Conservation (phyloP, 352 stramenopile genomes). For the Phytophthora aleatoria region DNA sequence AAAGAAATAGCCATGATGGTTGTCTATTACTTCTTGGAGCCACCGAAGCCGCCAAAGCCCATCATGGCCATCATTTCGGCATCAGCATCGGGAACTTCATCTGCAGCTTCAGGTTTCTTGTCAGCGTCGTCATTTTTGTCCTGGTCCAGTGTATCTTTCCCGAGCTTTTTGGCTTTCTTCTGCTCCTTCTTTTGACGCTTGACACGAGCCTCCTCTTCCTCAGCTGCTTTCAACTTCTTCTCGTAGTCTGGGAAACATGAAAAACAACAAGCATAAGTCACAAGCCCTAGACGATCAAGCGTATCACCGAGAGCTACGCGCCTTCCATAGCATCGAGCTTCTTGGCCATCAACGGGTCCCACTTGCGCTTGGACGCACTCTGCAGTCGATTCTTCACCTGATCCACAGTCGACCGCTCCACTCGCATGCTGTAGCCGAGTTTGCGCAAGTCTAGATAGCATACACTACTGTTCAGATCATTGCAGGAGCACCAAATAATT, state of each 20-base stretch:
- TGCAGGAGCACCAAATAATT: background rate
- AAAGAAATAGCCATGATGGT: background rate
- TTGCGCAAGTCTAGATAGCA: conserved; percentile 79
- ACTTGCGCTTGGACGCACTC: conserved; percentile 82
- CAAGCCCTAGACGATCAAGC: background rate
- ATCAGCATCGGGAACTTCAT: conserved; percentile 41
- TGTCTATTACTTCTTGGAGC: conserved; percentile 67
- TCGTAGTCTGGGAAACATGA: conserved; percentile 68
- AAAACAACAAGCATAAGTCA: background rate
- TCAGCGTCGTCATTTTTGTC: conserved; percentile 12
- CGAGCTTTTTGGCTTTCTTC: conserved; percentile 71
- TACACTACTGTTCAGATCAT: background rate
- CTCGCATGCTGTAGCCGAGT: conserved; percentile 92
- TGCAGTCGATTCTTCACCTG: conserved; percentile 89
- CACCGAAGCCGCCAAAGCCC: conserved; percentile 88
- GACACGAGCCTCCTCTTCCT: conserved; percentile 65
- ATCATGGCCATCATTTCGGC: conserved; percentile 93
- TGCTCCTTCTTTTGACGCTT: conserved; percentile 83
- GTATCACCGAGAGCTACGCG: conserved; percentile 19
- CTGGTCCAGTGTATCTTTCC: conserved; percentile 9
- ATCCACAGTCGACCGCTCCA: conserved; percentile 87
- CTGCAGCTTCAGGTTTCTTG: conserved; percentile 21
- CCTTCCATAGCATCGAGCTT: conserved; percentile 84
- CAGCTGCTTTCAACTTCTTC: conserved; percentile 75
- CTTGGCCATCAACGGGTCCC: conserved; percentile 80